Evolutionary conservation across 176 grass and related monocot species (phyloP), one percentile per base, ranked within the genome.

Genomic region (Phragmites australis): DNA sequence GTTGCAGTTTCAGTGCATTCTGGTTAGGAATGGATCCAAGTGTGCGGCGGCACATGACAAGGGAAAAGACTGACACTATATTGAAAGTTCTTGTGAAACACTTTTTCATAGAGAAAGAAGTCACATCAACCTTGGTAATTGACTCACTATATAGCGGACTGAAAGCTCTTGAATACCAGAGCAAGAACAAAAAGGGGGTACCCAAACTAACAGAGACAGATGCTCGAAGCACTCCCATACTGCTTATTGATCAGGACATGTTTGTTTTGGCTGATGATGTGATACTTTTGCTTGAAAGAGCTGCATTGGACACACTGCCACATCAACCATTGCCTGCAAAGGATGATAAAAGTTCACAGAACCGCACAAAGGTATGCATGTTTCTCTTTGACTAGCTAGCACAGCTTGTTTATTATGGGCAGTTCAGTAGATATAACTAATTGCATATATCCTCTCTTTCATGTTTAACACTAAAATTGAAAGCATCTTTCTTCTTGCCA

Each of bases 21-120:
- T 97, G 93, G 90, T 21, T 90, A 44, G 86, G 83, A 56, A 84
- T 97, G 80, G 93, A 93, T 82, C 79, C 80, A 81, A 84, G 45
- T 74, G 70, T 87, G 12, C 84, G 65, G 57, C 72, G 76, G 17
- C 83, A 79, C 64, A 93, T 97, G 85, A 88, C 93, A 87, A 91
- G 85, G 82, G 93, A 97, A 65, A 92, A 86, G 70, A 88, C 76
- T 21, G 90, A 97, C 25, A 85, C 83, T 62, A 75, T 97, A 82
- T 54, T 97, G 68, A 97, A 97, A 82, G 76, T 88, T 72, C 73
- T 97, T 41, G 93, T 91, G 43, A 97, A 97, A 59, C 83, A 97
- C 53, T 97, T 93, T 75, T 97, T 93, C 68, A 88, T 93, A 78
- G 93, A 97, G 74, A 97, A 97, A 82, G 93, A 97, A 81, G 93